Percentiles rank a stretch among this genome's conserved stretches.
Conservation (phyloP, 306 rosid genomes). For the Prinsepia uniflora region DNA sequence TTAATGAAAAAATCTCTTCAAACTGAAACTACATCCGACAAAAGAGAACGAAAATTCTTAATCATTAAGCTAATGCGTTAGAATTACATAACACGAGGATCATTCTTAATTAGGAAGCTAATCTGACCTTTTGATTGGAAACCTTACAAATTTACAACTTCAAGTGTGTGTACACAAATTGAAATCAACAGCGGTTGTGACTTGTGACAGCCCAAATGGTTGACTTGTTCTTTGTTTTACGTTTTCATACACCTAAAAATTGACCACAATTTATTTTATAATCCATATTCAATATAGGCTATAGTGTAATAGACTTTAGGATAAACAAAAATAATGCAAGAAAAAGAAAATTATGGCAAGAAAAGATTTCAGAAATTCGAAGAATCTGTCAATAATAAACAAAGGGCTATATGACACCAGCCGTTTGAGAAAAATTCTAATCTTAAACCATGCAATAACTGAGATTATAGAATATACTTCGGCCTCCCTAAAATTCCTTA, state of each 20-base stretch:
- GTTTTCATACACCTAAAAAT: constrained; percentile 14
- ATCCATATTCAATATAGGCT: neutral
- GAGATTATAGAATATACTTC: neutral
- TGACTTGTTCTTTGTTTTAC: constrained; percentile 7
- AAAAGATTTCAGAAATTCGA: neutral
- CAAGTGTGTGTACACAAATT: neutral
- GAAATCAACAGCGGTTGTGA: neutral
- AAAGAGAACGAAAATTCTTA: too few species aligned
- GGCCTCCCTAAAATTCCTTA: neutral
- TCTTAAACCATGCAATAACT: neutral
- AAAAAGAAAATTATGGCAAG: neutral
- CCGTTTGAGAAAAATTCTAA: neutral
- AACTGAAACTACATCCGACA: too few species aligned
- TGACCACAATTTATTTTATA: constrained; percentile 9
- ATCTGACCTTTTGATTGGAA: neutral
- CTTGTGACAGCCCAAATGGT: neutral
- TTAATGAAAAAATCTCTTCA: too few species aligned
- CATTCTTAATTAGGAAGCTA: neutral
- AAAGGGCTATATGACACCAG: neutral
- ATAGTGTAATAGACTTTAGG: constrained; percentile 14
- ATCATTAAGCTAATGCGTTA: too few species aligned
- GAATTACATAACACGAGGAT: too few species aligned
- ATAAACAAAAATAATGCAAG: neutral
- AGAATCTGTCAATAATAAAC: neutral
- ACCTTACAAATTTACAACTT: neutral